These are phyloP conservation scores for Termitomyces sp. DNA, from an alignment of 768 basidiomycete genomes.

Conservation along the genomic window DNA sequence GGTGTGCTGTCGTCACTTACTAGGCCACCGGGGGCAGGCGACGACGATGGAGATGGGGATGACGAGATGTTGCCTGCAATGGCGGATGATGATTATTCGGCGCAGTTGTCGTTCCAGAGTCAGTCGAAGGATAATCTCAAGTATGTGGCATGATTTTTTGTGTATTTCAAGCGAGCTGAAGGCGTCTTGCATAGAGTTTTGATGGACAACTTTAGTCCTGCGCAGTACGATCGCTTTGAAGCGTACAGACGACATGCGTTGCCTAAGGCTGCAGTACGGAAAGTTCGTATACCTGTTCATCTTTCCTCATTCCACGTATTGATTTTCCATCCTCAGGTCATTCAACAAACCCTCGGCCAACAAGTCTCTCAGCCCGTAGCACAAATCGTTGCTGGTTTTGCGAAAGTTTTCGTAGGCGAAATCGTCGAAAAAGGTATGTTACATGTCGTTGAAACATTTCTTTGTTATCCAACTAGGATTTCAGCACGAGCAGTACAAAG, in stretches of 20 bases:
- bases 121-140: slow-evolving; percentile 88
- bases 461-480: slow-evolving; percentile 1
- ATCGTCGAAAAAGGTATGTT: slow-evolving; percentile 81
- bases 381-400: slow-evolving; percentile 86
- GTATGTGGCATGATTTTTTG: slow-evolving; percentile 33
- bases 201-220: slow-evolving; percentile 84
- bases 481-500: slow-evolving; percentile 76
- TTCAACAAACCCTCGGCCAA: slow-evolving; percentile 78
- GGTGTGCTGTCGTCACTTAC: too few species aligned
- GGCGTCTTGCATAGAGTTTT: slow-evolving; percentile 58
- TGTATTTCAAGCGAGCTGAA: background rate
- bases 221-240: slow-evolving; percentile 87
- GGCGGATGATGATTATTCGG: slow-evolving; percentile 88
- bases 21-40: too few species aligned
- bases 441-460: background rate
- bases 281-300: slow-evolving; percentile 40
- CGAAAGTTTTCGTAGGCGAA: slow-evolving; percentile 91
- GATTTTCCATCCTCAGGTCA: slow-evolving; percentile 50
- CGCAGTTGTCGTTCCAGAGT: slow-evolving; percentile 79
- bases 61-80: slow-evolving; percentile 76
- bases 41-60: slow-evolving; percentile 69
- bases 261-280: slow-evolving; percentile 79
- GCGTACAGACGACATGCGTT: slow-evolving; percentile 83
- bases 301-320: background rate
- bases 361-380: slow-evolving; percentile 87